Base-by-base conservation (phyloP, 75 land plant genomes). In the Cryptomeria japonica region DNA sequence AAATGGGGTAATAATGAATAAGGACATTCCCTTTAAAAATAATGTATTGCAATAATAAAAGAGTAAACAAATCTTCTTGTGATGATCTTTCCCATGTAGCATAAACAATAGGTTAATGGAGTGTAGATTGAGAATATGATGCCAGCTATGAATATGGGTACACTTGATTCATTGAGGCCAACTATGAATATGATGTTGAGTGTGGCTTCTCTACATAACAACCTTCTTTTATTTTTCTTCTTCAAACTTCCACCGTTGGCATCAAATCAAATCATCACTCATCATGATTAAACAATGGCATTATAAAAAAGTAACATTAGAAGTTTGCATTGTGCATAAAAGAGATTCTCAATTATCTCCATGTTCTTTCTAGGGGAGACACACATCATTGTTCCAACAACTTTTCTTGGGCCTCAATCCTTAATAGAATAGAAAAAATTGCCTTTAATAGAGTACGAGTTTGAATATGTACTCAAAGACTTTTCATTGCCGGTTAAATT, bases 301-400 rank as follows among this genome's bases (percentile, higher is more conserved):
- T 78, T 32, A 78, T 78, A 38, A 38, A 39, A 78, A 78, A 78
- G 80, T 8, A 78, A 38, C 80, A 78, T 78, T 78, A 39, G 41
- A 37, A 78, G 32, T 32, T 78, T n/a, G 39, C 8, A 22, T 36
- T 44, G 22, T 80, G 83, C 83, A 6, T 42, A 44, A 80, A 41
- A 80, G 28, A 80, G 46, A 80, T 80, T 80, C 47, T 80, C 22
- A 80, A 80, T 80, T 41, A 80, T 80, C 47, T 80, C 7, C 31
- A 41, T 80, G 83, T 80, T 36, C n/a, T 44, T 44, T 2, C 8
- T 80, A 13, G 44, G 83, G 83, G 83, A 1, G 49, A 80, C 83
- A 44, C 47, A 41, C 83, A 80, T 80, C 47, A 80, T 80, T 41
- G 83, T 80, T 80, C 44, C 47, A 80, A 42, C 83, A 80, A 22